These are phyloP conservation scores for Hemileccinum impolitum DNA, from an alignment of 768 basidiomycete genomes.

Conservation along the genomic window DNA sequence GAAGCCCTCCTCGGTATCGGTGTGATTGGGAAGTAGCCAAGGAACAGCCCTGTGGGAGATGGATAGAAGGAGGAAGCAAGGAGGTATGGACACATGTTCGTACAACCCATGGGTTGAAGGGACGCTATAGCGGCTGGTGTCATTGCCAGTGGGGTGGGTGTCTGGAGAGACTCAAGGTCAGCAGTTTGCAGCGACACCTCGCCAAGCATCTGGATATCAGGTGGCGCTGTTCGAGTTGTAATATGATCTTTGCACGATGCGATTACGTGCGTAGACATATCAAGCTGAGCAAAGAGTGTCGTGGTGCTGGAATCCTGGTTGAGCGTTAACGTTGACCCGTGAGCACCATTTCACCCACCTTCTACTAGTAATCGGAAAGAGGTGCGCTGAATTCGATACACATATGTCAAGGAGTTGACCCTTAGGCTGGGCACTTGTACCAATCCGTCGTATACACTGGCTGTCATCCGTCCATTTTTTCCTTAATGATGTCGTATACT, in stretches of 20 bases:
- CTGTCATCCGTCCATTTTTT: too few species aligned
- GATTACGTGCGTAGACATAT: conserved; percentile 10
- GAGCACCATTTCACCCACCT: neutral
- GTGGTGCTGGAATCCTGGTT: too few species aligned
- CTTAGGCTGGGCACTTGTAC: too few species aligned
- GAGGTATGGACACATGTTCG: conserved; percentile 12
- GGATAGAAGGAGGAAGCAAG: conserved; percentile 11
- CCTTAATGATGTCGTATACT: too few species aligned
- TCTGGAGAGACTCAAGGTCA: conserved; percentile 8
- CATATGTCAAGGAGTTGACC: too few species aligned
- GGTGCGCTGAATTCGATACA: too few species aligned
- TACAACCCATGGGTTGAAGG: conserved; percentile 9
- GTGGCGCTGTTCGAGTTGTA: conserved; percentile 12
- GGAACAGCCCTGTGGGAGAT: neutral
- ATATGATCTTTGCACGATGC: conserved; percentile 3
- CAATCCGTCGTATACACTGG: too few species aligned
- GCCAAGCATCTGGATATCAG: conserved; percentile 9
- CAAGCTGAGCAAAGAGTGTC: conserved; percentile 3
- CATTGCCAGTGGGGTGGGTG: conserved; percentile 10
- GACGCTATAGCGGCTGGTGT: conserved; percentile 1
- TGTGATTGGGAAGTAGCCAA: conserved; percentile 4
- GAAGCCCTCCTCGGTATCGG: neutral
- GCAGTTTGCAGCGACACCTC: conserved; percentile 9
- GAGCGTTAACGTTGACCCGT: too few species aligned
- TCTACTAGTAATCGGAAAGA: too few species aligned